Base-by-base conservation (phyloP, 2,329 filamentous ascomycete species). In the Fusarium nisikadoi region DNA sequence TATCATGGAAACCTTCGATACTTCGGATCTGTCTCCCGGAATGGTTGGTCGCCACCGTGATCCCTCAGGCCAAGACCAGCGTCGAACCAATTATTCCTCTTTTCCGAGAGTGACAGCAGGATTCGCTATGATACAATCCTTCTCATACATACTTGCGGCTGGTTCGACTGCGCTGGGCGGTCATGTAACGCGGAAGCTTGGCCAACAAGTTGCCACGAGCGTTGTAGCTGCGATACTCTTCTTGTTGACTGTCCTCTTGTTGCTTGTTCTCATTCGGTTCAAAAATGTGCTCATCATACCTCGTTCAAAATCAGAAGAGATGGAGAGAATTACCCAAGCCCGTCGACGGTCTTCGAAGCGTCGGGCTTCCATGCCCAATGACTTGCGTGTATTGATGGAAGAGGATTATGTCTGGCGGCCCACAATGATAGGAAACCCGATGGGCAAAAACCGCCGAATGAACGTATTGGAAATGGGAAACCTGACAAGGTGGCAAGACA, bases 1-100 rank as follows among this genome's bases (percentile, higher is more conserved):
- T 36, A 87, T 94, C 78, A 94, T 95, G 92, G 92, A 94, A 77
- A 91, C 90, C 0, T 95, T 92, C 79, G 93, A 95, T 78, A 93
- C 90, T n/a, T 93, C 91, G 43, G 93, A 95, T 79, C 84, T 95
- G 8, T 92, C 93, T 73, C 90, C 91, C 5, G 91, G 91, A 16
- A 91, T 92, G 84, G 92, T 87, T 11, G 88, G 88, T 35, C 84
- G 85, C 20, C 85, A 85, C n/a, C 83, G 81, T 33, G 83, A 83
- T n/a, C 75, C 77, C 7, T 82, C 82, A 9, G 77, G 79, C 17
- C 81, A 80, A 56, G 76, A 77, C 14, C 79, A 81, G 20, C 86
- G 85, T 46, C 82, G 83, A 49, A 94, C 89, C 16, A 93, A 93
- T 77, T 94, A 93, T 82, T 93, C 92, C 0, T 91, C 90, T 2